These are phyloP conservation scores for Tuber umbilicatum DNA, from an alignment of 495 filamentous ascomycete genomes.

Conservation along the genomic window DNA sequence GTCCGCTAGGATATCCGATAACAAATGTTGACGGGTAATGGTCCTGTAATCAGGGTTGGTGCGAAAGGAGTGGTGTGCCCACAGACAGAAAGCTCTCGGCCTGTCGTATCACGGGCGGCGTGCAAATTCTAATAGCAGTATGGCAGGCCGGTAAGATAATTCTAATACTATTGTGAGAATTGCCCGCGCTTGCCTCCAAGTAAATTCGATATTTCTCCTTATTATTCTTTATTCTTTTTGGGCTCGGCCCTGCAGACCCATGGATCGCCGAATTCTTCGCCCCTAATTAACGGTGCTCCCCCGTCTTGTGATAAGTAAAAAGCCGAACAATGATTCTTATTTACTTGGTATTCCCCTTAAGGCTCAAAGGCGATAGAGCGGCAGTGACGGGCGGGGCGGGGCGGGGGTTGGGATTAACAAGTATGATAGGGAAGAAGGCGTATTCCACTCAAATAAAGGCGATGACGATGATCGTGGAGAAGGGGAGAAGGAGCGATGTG, in stretches of 20 bases:
- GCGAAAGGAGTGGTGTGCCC: not conserved
- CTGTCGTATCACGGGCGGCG: not conserved
- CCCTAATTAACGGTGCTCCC: not conserved
- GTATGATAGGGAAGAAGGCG: not conserved
- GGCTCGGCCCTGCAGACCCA: not conserved
- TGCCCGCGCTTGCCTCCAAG: not conserved
- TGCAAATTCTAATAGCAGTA: not conserved
- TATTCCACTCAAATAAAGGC: not conserved
- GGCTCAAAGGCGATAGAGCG: not conserved
- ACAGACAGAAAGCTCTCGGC: not conserved
- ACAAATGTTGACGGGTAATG: not conserved
- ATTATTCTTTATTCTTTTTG: not conserved
- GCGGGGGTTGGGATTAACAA: not conserved
- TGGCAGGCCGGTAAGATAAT: too few relatives aligned
- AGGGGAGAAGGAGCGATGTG: not conserved
- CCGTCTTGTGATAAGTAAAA: not conserved
- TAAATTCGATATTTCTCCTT: not conserved
- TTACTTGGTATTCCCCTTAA: not conserved
- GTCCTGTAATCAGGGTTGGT: not conserved
- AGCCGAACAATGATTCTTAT: not conserved
- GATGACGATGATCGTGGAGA: not conserved
- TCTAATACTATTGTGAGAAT: not conserved
- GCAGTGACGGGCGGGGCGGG: not conserved
- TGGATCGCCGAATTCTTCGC: not conserved
- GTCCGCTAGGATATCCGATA: not conserved